A percentile compares a stretch with the other conserved stretches of the same genome.
Evolutionary conservation across 306 rosid species (phyloP).

Genomic region (Cicer chorassanicum): DNA sequence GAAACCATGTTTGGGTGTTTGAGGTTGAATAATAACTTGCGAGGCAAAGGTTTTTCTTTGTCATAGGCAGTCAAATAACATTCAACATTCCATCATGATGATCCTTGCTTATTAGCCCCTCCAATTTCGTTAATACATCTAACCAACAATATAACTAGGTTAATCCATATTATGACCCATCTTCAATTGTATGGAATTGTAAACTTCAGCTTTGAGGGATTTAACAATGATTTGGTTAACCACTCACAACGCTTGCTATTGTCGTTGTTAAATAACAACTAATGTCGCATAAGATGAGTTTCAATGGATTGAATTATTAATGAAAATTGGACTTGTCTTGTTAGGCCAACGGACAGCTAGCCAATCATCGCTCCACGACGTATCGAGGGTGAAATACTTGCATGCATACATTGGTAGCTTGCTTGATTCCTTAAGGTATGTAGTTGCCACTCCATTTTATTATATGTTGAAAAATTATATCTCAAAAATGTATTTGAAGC

Average conservation of each 20-base stretch:
- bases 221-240: background rate
- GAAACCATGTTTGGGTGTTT: background rate
- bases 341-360: constrained; percentile 55
- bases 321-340: constrained; percentile 17
- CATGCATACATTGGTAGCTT: constrained; percentile 49
- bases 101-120: background rate
- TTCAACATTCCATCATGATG: constrained; percentile 5
- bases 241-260: background rate
- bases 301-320: background rate
- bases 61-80: background rate
- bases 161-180: background rate
- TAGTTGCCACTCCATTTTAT: background rate
- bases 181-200: background rate
- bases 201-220: background rate
- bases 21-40: background rate
- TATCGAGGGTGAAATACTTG: constrained; percentile 55
- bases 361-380: constrained; percentile 50
- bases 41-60: background rate
- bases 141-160: background rate
- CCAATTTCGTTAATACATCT: background rate
- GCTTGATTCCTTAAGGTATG: constrained; percentile 58
- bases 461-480: background rate
- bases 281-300: background rate
- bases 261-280: background rate
- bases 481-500: background rate